These are phyloP conservation scores for Euptelea pleiosperma DNA, from an alignment of 164 flowering plant genomes.

Conservation along the genomic window DNA sequence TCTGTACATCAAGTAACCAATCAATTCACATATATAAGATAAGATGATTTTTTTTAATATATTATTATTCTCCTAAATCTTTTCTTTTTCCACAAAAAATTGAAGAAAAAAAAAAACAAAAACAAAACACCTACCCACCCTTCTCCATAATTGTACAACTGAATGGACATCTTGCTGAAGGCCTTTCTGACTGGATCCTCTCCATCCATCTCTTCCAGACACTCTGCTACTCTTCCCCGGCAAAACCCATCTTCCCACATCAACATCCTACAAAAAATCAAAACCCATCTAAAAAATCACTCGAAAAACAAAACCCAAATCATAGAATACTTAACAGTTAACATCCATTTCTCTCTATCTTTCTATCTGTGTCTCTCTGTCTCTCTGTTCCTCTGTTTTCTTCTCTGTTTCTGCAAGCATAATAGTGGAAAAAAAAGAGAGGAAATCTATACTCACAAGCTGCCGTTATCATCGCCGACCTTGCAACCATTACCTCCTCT, in stretches of 20 bases:
- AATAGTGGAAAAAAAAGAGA: background rate
- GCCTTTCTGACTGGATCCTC: constrained; percentile 94
- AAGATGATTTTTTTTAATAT: background rate
- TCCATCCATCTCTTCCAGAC: constrained; percentile 74
- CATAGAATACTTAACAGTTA: background rate
- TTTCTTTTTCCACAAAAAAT: background rate
- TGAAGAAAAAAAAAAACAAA: constrained; percentile 6
- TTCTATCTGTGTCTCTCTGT: background rate
- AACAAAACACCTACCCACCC: constrained; percentile 93
- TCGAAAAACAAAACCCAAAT: constrained; percentile 7
- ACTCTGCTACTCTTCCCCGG: constrained; percentile 65
- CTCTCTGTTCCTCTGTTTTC: too few species aligned
- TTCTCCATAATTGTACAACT: constrained; percentile 99
- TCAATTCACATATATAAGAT: constrained; percentile 10
- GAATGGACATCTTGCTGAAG: constrained; percentile 99
- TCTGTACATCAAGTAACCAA: constrained; percentile 48
- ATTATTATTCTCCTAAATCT: background rate
- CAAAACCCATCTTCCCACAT: constrained; percentile 99
- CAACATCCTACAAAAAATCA: constrained; percentile 64
- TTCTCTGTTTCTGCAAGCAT: too few species aligned
- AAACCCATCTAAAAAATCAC: constrained; percentile 2
- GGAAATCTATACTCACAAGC: constrained; percentile 55
- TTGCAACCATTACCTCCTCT: constrained; percentile 98
- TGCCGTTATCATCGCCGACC: constrained; percentile 80
- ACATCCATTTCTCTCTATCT: constrained; percentile 3